Conservation (phyloP, 805 yeast species). For the Wickerhamomyces sydowiorum region DNA sequence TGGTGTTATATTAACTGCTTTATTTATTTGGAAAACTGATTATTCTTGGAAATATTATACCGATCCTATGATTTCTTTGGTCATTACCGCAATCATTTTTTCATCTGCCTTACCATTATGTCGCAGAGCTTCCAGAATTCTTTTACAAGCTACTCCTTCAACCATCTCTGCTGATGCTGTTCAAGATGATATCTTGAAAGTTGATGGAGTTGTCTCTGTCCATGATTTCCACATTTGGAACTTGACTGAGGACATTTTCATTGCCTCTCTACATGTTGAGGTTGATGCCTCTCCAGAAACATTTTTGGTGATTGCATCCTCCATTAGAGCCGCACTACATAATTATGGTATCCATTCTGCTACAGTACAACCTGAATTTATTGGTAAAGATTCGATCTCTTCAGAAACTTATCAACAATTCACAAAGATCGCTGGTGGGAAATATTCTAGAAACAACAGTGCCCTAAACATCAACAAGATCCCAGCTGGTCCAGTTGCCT, state of each 20-base stretch:
- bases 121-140: constrained; percentile 75
- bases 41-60: constrained; percentile 81
- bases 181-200: constrained; percentile 55
- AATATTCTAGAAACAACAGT: constrained; percentile 16
- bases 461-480: constrained; percentile 7
- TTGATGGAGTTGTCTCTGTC: constrained; percentile 74
- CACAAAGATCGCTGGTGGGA: constrained; percentile 28
- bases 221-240: constrained; percentile 98
- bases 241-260: constrained; percentile 75
- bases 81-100: constrained; percentile 84
- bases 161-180: constrained; percentile 72
- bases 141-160: constrained; percentile 91
- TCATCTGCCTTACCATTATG: constrained; percentile 90
- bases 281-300: constrained; percentile 57
- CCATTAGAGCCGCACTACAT: constrained; percentile 74
- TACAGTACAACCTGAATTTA: constrained; percentile 94
- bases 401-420: constrained; percentile 28
- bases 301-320: constrained; percentile 65
- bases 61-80: constrained; percentile 81
- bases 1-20: constrained; percentile 86
- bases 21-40: constrained; percentile 91
- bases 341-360: constrained; percentile 86
- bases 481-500: constrained; percentile 9
- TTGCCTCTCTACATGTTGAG: constrained; percentile 88
- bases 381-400: constrained; percentile 23